Base-by-base conservation (phyloP, 306 rosid species). In the Rubus idaeus region DNA sequence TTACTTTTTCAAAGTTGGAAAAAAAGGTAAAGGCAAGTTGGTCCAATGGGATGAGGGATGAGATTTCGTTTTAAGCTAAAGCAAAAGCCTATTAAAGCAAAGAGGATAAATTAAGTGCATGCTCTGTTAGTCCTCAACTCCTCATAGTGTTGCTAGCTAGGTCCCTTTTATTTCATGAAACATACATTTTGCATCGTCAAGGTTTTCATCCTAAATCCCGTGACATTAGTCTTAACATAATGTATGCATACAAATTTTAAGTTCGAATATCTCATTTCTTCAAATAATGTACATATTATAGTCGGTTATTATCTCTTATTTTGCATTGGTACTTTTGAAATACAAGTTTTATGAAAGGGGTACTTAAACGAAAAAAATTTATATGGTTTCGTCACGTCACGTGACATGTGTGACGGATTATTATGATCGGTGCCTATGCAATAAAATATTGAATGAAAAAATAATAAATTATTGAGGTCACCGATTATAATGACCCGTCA, bases 21-120 rank as follows among this genome's bases (percentile, higher is more conserved):
- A 75, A 86, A 83, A 82, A n/a, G 50, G n/a, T n/a, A n/a, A n/a
- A 64, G 73, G 81, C 85, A 75, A 80, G 83, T 62, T 67, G 86
- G 81, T 76, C 88, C 76, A 84, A 86, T 83, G 83, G 75, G 80
- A 62, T 64, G 65, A 75, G 57, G 55, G 46, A 79, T 68, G 74
- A 73, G 73, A 76, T 79, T 76, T 74, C 71, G 75, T 47, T 44
- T 69, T 64, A 55, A 65, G 62, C 80, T 55, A 86, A 86, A 85
- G 85, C 76, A 83, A 74, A 78, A 83, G 82, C 30, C 26, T 35
- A 73, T 42, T 52, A 85, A 85, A 79, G 60, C 80, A 65, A n/a
- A 80, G 78, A 23, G 62, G 16, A 63, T 68, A n/a, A n/a, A 80
- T 83, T 8, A 70, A 75, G 37, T 57, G 57, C 26, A 23, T 1